Base-by-base conservation (phyloP, 371 early-diverging fungal genomes). In the Catenaria anguillulae region DNA sequence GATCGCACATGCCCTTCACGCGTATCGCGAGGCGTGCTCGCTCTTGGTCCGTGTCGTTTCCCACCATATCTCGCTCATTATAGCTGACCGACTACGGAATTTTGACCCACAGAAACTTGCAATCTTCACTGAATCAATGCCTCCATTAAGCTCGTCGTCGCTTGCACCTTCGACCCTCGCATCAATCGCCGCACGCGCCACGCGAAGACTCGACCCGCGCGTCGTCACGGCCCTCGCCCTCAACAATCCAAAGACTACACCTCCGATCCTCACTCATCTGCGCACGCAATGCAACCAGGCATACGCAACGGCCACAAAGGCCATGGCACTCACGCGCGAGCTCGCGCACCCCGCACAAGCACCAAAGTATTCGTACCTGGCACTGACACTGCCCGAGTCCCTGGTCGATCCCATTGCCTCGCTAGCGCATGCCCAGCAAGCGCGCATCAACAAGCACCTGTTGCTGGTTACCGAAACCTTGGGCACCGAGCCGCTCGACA, bases 91-190 rank as follows among this genome's bases (percentile, higher is more conserved):
- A 5, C 10, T 40, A 40, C 40, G 5, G 10, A 40, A 40, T 40
- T 17, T 40, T 17, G 40, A 40, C 10, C 12, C 2, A 26, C 31
- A 78, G 77, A 60, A 65, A 63, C 73, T 75, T 61, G 64, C 67
- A 42, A 73, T 79, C 40, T 78, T 66, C 52, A 54, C 77, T 26
- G 78, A 79, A 60, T 74, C 73, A 66, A 77, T 79, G 74, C 77
- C 80, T 1, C 12, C 42, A 10, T 33, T 46, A 23, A 10, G 4
- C 40, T n/a, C 17, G 10, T 40, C 40, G 40, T 17, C 40, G 10
- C 17, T 40, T 17, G 5, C 40, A 40, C 10, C 17, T 17, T 10
- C 40, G 17, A 40, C 10, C 40, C 40, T 17, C 40, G 17, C 5
- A 17, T 10, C 17, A 5, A 5, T 40, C 17, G 40, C 40, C 17